phyloP scores from a whole-genome alignment of 257 asterid genomes.

The Primulina tabacum region DNA sequence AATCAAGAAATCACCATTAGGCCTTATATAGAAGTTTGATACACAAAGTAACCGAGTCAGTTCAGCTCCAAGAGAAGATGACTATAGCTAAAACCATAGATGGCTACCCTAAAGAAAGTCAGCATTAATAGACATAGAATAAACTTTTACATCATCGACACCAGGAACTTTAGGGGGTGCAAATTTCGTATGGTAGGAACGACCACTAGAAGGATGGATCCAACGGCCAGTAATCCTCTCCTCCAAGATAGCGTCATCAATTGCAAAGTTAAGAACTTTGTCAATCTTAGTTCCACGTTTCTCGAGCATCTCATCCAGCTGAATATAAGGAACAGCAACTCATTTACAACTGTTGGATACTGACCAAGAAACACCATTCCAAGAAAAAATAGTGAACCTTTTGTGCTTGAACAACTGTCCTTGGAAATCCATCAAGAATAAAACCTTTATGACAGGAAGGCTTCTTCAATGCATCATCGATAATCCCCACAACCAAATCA shows the following conservation, averaged over 20 bases:
- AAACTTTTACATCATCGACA: constrained; percentile 67
- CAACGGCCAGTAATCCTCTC: constrained; percentile 98
- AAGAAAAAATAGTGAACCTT: constrained; percentile 49
- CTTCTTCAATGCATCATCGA: constrained; percentile 86
- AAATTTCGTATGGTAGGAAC: constrained; percentile 77
- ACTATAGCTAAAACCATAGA: neutral
- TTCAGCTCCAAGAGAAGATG: constrained; percentile 9
- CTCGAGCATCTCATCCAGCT: constrained; percentile 98
- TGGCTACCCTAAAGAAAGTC: neutral
- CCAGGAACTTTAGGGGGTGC: constrained; percentile 82
- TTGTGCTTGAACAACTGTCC: constrained; percentile 89
- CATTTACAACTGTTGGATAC: neutral
- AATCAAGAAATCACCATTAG: constrained; percentile 25
- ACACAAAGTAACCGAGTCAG: constrained; percentile 9
- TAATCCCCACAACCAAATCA: constrained; percentile 89
- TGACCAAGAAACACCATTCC: constrained; percentile 2
- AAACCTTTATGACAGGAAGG: constrained; percentile 94
- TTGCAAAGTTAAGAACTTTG: constrained; percentile 90
- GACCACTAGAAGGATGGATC: constrained; percentile 97
- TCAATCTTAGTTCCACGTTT: constrained; percentile 75
- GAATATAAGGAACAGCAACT: constrained; percentile 22
- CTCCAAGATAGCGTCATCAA: constrained; percentile 90
- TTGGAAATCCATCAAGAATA: constrained; percentile 97
- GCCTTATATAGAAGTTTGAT: neutral
- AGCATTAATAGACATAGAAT: neutral